Conservation (phyloP, 768 basidiomycete genomes). For the Mycena alexandri region DNA sequence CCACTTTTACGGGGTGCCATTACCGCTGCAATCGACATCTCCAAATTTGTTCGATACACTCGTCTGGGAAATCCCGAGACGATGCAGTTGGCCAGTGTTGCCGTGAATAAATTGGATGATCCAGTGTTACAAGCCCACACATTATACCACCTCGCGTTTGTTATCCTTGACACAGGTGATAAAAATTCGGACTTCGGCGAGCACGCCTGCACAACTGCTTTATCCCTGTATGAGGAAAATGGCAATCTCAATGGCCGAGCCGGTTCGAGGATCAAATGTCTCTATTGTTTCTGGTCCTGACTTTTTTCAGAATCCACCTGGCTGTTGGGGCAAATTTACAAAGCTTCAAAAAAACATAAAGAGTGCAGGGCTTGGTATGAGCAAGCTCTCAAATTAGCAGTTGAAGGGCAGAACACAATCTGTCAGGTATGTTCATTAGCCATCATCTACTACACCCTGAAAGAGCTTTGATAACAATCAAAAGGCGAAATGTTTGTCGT, state of each 20-base stretch:
- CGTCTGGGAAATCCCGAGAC: constrained; percentile 34
- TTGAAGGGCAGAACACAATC: constrained; percentile 29
- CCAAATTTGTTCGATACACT: constrained; percentile 37
- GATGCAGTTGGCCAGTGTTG: constrained; percentile 19
- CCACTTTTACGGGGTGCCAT: constrained; percentile 33
- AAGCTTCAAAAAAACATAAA: constrained; percentile 30
- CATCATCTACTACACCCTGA: background rate
- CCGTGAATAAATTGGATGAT: constrained; percentile 28
- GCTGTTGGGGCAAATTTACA: constrained; percentile 34
- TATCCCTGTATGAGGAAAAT: constrained; percentile 31
- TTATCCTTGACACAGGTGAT: no score
- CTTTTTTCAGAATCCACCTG: constrained; percentile 33
- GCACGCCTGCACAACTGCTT: constrained; percentile 32
- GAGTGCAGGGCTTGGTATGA: constrained; percentile 30
- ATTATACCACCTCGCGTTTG: constrained; percentile 34
- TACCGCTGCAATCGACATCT: constrained; percentile 34
- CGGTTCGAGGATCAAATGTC: no score
- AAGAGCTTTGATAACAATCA: background rate
- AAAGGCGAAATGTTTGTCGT: constrained; percentile 35
- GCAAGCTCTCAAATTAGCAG: constrained; percentile 31
- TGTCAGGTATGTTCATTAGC: constrained; percentile 24
- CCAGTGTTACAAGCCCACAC: constrained; percentile 28
- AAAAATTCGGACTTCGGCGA: constrained; percentile 19
- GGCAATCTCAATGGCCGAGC: constrained; percentile 26
- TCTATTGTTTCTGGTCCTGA: no score